Percentiles rank a stretch among this genome's conserved stretches.
Evolutionary conservation across 78 protist genomes (phyloP).

Genomic region (Pigoraptor vietnamica): DNA sequence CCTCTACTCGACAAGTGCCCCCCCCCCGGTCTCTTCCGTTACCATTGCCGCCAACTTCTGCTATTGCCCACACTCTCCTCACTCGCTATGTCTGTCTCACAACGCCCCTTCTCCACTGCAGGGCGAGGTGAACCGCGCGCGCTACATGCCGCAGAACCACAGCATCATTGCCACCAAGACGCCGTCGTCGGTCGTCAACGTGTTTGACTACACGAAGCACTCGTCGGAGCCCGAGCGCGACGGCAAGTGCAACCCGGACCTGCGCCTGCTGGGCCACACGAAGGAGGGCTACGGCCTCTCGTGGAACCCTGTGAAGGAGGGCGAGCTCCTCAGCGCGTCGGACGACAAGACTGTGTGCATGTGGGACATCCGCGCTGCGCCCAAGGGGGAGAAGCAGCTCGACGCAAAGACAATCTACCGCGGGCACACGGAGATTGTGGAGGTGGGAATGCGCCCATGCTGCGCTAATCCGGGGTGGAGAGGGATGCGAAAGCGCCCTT

Average conservation of each 20-base stretch:
- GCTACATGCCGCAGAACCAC: conserved; percentile 91
- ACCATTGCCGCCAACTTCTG: too few relatives aligned
- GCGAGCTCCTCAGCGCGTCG: conserved; percentile 68
- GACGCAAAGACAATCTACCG: conserved; percentile 14
- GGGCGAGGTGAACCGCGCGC: conserved; percentile 48
- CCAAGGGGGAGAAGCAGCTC: conserved; percentile 11
- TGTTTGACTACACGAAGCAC: conserved; percentile 87
- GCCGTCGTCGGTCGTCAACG: conserved; percentile 64
- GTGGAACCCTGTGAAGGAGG: conserved; percentile 75
- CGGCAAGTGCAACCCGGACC: conserved; percentile 54
- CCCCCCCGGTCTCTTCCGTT: too few relatives aligned
- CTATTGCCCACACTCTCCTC: too few relatives aligned
- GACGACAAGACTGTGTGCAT: conserved; percentile 83
- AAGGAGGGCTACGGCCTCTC: conserved; percentile 94
- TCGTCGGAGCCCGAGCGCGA: conserved; percentile 51
- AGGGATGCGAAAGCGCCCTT: too few relatives aligned
- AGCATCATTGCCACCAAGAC: conserved; percentile 90
- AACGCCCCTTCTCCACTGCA: too few relatives aligned
- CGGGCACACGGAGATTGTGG: conserved; percentile 57
- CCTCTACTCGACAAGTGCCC: too few relatives aligned
- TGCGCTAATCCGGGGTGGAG: not conserved
- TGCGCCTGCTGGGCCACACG: conserved; percentile 75
- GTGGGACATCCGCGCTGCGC: conserved; percentile 73
- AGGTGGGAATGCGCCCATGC: not conserved
- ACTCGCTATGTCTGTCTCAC: too few relatives aligned